Base-by-base conservation (phyloP, 371 early-diverging fungal genomes). In the Capniomyces stellatus region DNA sequence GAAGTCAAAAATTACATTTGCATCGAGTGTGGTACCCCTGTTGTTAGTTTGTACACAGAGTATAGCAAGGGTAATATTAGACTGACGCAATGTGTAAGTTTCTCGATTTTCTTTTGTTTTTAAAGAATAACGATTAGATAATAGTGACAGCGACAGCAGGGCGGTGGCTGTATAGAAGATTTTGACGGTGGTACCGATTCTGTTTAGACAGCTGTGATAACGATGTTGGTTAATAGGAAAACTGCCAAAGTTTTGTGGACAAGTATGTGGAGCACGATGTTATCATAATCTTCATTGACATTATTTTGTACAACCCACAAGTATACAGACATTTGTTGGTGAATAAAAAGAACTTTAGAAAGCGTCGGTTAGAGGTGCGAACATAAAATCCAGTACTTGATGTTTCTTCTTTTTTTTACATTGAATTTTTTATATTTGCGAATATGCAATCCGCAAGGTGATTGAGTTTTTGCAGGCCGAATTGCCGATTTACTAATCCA, bases 181-280 rank as follows among this genome's bases (percentile, higher is more conserved):
- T n/a, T n/a, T n/a, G n/a, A n/a, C n/a, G n/a, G n/a, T n/a, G n/a
- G n/a, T n/a, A n/a, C n/a, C n/a, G n/a, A n/a, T n/a, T n/a, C n/a
- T n/a, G n/a, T n/a, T n/a, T 15, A 41, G n/a, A 41, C 18, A 41
- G 41, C 41, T 10, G 8, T 25, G 48, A 22, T 28, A 51, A 10
- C 13, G 48, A 53, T 28, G 13, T 28, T 65, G 61, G 44, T 46
- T 6, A 23, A 43, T 25, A 52, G 52, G 47, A 75, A 29, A 63
- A 62, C 19, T 93, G 95, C 70, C 72, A 82, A 35, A 69, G 75
- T 30, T 84, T 93, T 60, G 90, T 87, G 35, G 95, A 94, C 74
- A 88, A 87, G 64, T 94, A 94, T 66, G 76, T 93, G 43, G 95
- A 94, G 64, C 82, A 83, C 58, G 95, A 93, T 63, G 75, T 78